Percentiles rank a stretch among this genome's conserved stretches.
These are phyloP conservation scores for Colletotrichum brevisporum DNA, from an alignment of 2,329 filamentous ascomycete species.

Conservation along the genomic window DNA sequence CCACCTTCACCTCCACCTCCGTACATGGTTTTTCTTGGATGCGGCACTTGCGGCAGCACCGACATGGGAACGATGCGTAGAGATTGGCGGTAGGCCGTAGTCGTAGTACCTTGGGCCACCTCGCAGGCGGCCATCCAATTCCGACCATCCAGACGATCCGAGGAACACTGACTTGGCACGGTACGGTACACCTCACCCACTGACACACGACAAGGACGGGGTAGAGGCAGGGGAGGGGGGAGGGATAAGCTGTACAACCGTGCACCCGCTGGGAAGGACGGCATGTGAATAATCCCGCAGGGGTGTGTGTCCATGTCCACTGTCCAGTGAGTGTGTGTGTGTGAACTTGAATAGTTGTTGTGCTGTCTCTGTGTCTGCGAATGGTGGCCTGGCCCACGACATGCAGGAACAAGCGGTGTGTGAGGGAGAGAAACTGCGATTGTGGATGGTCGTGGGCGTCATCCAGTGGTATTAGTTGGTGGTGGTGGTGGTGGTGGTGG, in stretches of 20 bases:
- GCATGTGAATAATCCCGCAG: slow-evolving; percentile 41
- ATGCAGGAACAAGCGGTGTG: background rate
- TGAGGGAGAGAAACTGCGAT: slow-evolving; percentile 16
- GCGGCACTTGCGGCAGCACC: slow-evolving; percentile 39
- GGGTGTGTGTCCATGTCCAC: background rate
- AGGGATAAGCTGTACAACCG: slow-evolving; percentile 40
- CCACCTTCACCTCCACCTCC: background rate
- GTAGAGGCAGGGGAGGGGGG: slow-evolving; percentile 6
- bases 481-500: background rate
- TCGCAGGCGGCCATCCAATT: slow-evolving; percentile 20
- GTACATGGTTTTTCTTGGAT: slow-evolving; percentile 26
- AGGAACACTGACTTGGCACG: slow-evolving; percentile 12
- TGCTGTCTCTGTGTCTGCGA: too few species aligned
- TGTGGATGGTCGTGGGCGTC: background rate
- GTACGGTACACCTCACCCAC: slow-evolving; percentile 6
- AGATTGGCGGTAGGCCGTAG: slow-evolving; percentile 31
- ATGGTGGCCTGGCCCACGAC: too few species aligned
- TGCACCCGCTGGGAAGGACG: slow-evolving; percentile 35
- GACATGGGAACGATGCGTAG: slow-evolving; percentile 34
- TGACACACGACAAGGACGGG: slow-evolving; percentile 9
- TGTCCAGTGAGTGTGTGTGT: too few species aligned
- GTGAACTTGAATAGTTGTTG: too few species aligned
- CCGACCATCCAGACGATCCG: slow-evolving; percentile 8
- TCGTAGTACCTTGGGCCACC: slow-evolving; percentile 26
- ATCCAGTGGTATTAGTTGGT: too few species aligned